Percentiles rank a stretch among this genome's conserved stretches.
Evolutionary conservation across 345 rosid genomes (phyloP).

Genomic region (Lepidium sativum): DNA sequence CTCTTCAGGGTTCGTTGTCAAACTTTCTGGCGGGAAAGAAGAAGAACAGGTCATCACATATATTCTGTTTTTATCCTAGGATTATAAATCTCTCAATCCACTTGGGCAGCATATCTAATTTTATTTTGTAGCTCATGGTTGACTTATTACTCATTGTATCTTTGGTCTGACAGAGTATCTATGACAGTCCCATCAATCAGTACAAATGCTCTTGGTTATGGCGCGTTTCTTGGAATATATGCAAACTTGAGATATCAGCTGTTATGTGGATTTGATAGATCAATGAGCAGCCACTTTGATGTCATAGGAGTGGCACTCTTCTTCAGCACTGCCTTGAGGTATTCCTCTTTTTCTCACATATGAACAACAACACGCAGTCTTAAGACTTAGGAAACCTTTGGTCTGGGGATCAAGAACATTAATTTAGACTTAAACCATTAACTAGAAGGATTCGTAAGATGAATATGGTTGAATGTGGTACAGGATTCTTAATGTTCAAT

Average conservation of each 20-base stretch:
- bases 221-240: slow-evolving; percentile 85
- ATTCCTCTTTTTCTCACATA: neutral
- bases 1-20: slow-evolving; percentile 73
- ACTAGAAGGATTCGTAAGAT: neutral
- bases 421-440: neutral
- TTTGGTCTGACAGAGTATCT: slow-evolving; percentile 48
- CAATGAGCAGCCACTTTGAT: slow-evolving; percentile 69
- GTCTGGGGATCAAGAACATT: neutral
- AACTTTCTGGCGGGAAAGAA: slow-evolving; percentile 59
- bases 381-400: neutral
- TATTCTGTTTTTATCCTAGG: neutral
- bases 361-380: neutral
- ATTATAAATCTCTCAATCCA: neutral
- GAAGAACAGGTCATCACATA: slow-evolving; percentile 53
- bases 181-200: slow-evolving; percentile 68
- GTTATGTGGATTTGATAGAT: slow-evolving; percentile 69
- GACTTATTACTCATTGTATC: neutral
- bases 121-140: neutral
- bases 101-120: neutral
- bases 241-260: slow-evolving; percentile 83
- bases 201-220: slow-evolving; percentile 68
- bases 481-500: slow-evolving; percentile 68
- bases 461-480: slow-evolving; percentile 17
- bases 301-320: slow-evolving; percentile 88
- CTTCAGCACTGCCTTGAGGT: slow-evolving; percentile 89